Percentiles rank a stretch among this genome's conserved stretches.
Conservation (phyloP, 2,329 filamentous ascomycete genomes). For the Fusarium sp. region DNA sequence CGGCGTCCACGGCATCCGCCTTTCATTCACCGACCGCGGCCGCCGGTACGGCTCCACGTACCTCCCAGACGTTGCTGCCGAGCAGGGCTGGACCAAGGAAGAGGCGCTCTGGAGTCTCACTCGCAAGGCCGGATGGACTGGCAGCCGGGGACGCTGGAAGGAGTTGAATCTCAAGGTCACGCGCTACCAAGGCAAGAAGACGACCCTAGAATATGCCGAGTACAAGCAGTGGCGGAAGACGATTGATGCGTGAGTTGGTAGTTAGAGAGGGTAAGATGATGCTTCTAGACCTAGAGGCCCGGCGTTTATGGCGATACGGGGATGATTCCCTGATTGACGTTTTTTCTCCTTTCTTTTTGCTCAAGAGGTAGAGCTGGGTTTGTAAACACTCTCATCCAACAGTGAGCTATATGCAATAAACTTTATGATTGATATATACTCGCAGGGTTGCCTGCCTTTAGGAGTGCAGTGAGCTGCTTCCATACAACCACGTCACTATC, state of each 20-base stretch:
- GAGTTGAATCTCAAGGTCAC: slow-evolving; percentile 84
- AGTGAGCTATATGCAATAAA: slow-evolving; percentile 34
- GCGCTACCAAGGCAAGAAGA: slow-evolving; percentile 88
- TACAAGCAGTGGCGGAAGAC: slow-evolving; percentile 86
- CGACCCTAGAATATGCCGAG: slow-evolving; percentile 76
- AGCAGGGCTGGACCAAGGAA: slow-evolving; percentile 96
- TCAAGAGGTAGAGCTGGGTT: slow-evolving; percentile 39
- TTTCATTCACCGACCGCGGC: slow-evolving; percentile 82
- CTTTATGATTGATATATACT: slow-evolving; percentile 28
- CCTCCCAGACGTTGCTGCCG: slow-evolving; percentile 88
- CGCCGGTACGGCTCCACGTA: slow-evolving; percentile 88
- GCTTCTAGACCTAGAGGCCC: slow-evolving; percentile 47
- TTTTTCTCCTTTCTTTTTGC: slow-evolving; percentile 23
- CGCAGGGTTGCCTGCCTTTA: slow-evolving; percentile 24
- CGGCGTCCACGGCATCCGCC: slow-evolving; percentile 87
- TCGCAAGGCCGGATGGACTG: slow-evolving; percentile 93
- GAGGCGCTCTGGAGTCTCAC: slow-evolving; percentile 91
- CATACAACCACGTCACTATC: neutral
- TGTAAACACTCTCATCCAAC: slow-evolving; percentile 27
- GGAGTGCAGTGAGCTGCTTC: neutral
- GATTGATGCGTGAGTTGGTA: slow-evolving; percentile 58
- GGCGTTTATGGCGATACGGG: slow-evolving; percentile 42
- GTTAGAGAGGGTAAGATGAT: slow-evolving; percentile 44
- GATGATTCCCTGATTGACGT: slow-evolving; percentile 22
- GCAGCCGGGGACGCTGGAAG: slow-evolving; percentile 82